Evolutionary conservation across 2,329 filamentous ascomycete species (phyloP), one percentile per base, ranked within the genome.

Genomic region (Pseudogymnoascus sp.): DNA sequence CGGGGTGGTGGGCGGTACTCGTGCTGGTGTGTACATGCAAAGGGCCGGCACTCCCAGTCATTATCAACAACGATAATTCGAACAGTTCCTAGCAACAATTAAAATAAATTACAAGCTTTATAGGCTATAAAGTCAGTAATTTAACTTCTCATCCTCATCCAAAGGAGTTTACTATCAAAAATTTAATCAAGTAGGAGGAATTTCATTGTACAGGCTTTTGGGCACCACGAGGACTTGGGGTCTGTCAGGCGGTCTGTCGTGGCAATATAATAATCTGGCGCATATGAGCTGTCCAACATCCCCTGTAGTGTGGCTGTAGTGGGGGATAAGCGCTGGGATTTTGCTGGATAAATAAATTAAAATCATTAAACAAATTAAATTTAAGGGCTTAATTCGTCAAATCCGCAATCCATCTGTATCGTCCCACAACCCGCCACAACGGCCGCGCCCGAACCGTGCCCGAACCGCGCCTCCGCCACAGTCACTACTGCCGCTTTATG

Each of bases 241-340:
- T 44, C 50, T 56, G 28, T 18, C n/a, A 33, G 50, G 50, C 50
- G 50, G 50, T 56, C 25, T 33, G 50, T 56, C 50, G 28, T 56
- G 50, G 50, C 50, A 56, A 33, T 56, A 56, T 33, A 25, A 25
- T 31, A 56, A 33, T 56, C 2, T 56, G 50, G 50, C 10, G n/a
- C 50, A 18, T 56, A 8, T 56, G 50, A 56, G 50, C 5, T 56
- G 50, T 33, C 25, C n/a, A 33, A 16, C 25, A 56, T n/a, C 25
- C 42, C 50, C 50, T 33, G 28, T 53, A 28, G 5, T 56, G 50
- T 56, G 50, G 50, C 28, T 56, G 28, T 56, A 56, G 50, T 56
- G 28, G n/a, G 50, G 50, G 50, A 56, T 56, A 56, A 56, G 25
- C 50, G 50, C 50, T 56, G 50, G 50, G 50, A 56, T 56, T 33